A percentile compares a stretch with the other conserved stretches of the same genome.
These are phyloP conservation scores for Phoma sp. DNA, from an alignment of 2,329 filamentous ascomycete species.

Conservation along the genomic window DNA sequence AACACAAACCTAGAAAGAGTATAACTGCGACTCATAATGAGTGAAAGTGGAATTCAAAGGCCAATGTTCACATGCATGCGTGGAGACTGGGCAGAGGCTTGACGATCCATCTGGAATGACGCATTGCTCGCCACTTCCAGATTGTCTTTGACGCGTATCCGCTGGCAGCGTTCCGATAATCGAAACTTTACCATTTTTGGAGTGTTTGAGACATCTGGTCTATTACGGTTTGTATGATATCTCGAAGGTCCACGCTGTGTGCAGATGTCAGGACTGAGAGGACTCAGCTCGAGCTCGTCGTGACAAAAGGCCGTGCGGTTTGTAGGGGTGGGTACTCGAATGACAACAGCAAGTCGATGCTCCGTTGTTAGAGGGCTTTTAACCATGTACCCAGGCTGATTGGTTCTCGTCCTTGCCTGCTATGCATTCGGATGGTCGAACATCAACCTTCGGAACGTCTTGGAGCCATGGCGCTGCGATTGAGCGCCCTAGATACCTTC, in stretches of 20 bases:
- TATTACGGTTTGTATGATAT: constrained; percentile 17
- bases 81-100: no score
- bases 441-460: not conserved
- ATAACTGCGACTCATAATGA: not conserved
- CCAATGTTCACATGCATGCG: not conserved
- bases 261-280: constrained; percentile 42
- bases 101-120: no score
- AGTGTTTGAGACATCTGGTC: no score
- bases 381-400: no score
- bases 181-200: no score
- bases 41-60: not conserved
- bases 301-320: not conserved
- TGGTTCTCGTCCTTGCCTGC: not conserved
- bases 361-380: no score
- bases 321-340: not conserved
- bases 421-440: not conserved
- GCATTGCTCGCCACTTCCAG: not conserved
- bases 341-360: not conserved
- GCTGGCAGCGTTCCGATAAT: no score
- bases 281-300: constrained; percentile 22
- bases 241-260: constrained; percentile 37
- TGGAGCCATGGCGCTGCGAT: not conserved
- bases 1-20: not conserved
- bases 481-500: no score
- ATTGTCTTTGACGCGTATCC: not conserved